Evolutionary conservation across 768 basidiomycete species (phyloP).

Genomic region (Termitomyces sp.): DNA sequence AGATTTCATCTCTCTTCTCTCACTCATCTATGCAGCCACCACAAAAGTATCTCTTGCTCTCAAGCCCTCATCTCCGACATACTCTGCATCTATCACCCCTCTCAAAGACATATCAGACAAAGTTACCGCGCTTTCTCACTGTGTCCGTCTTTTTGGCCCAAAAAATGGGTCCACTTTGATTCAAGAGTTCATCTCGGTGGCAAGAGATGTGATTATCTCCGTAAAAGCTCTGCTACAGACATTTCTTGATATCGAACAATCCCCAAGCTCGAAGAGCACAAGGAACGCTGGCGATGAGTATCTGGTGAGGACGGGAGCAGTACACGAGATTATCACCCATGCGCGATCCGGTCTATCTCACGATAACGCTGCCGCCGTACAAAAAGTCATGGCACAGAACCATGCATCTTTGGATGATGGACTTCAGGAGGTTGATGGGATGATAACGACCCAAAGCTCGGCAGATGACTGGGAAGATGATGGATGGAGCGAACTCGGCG

Average conservation of each 20-base stretch:
- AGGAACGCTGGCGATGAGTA: constrained; percentile 37
- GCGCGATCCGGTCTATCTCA: constrained; percentile 47
- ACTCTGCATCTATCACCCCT: constrained; percentile 42
- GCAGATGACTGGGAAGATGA: constrained; percentile 50
- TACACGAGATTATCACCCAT: constrained; percentile 55
- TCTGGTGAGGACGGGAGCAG: constrained; percentile 48
- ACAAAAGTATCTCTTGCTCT: constrained; percentile 62
- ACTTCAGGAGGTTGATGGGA: constrained; percentile 48
- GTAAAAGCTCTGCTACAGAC: constrained; percentile 37
- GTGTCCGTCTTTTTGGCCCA: constrained; percentile 35
- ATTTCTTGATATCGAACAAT: constrained; percentile 30
- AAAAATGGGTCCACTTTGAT: constrained; percentile 41
- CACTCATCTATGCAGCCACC: constrained; percentile 47
- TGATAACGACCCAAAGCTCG: constrained; percentile 36
- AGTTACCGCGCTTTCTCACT: constrained; percentile 45
- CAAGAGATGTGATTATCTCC: constrained; percentile 36
- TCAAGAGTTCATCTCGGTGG: constrained; percentile 35
- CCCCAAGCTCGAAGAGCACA: constrained; percentile 13
- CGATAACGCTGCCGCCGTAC: constrained; percentile 54
- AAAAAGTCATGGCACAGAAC: constrained; percentile 44
- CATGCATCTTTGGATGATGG: constrained; percentile 57
- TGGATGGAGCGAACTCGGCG: constrained; percentile 64
- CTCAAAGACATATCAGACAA: constrained; percentile 49
- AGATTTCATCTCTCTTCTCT: constrained; percentile 53
- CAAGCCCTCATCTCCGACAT: constrained; percentile 51